phyloP scores from a whole-genome alignment of 2,329 filamentous ascomycete genomes.

The Didymella exigua region DNA sequence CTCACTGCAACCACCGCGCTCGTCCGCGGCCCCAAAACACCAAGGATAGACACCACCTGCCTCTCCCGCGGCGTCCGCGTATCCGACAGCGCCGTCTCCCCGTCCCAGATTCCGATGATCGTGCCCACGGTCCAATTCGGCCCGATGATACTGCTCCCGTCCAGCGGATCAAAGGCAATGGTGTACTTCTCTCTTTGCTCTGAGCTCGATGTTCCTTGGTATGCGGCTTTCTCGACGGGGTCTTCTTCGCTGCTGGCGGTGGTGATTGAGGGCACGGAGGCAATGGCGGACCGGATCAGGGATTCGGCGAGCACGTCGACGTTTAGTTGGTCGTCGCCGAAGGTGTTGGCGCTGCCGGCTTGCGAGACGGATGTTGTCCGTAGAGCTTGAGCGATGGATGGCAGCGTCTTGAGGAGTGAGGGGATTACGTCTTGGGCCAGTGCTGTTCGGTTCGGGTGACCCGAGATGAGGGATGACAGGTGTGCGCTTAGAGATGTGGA shows the following conservation, averaged over 20 bases:
- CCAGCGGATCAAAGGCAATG: conserved; percentile 67
- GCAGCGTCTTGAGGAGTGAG: conserved; percentile 22
- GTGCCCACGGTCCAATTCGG: conserved; percentile 55
- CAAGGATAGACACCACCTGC: conserved; percentile 44
- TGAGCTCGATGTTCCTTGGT: not conserved
- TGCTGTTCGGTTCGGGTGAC: conserved; percentile 5
- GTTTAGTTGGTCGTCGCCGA: conserved; percentile 63
- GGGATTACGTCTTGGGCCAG: conserved; percentile 21
- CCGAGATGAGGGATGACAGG: conserved; percentile 4
- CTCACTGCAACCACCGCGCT: conserved; percentile 61
- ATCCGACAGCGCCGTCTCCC: conserved; percentile 26
- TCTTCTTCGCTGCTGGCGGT: conserved; percentile 59
- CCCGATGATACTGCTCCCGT: conserved; percentile 64
- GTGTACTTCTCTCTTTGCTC: conserved; percentile 61
- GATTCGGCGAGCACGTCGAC: conserved; percentile 65
- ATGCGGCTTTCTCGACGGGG: conserved; percentile 15
- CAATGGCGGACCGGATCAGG: conserved; percentile 60
- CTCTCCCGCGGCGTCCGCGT: conserved; percentile 23
- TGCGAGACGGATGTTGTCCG: conserved; percentile 27
- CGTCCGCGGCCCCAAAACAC: conserved; percentile 43
- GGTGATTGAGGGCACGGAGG: conserved; percentile 58
- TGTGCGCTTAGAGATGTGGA: not conserved
- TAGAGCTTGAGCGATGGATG: conserved; percentile 22
- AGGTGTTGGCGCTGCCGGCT: conserved; percentile 55
- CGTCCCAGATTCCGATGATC: conserved; percentile 63